Evolutionary conservation across 78 protist genomes (phyloP), one percentile per base, ranked within the genome.

Genomic region (Anaeramoeba flamelloides): DNA sequence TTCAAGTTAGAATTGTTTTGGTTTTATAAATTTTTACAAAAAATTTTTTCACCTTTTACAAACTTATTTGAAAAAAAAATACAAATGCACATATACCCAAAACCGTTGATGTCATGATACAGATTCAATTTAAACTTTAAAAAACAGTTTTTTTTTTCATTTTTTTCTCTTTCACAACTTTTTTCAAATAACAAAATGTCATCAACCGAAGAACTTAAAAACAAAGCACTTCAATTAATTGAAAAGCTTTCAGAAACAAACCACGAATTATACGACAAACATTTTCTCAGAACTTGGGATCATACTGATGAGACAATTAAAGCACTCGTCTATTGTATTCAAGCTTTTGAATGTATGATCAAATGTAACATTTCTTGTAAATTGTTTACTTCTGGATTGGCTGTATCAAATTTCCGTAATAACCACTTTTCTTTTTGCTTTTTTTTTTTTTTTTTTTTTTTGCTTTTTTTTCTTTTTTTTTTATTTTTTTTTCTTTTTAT

Each of bases 201-300:
- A 26, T 8, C 8, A 53, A 53, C 8, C 8, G 69, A 53, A 26
- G 17, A 53, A 53, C 17, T 53, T 53, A 53, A 26, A 26, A 17
- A 53, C 8, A 53, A 53, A 53, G 69, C 69, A 78, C 32, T 3
- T 2, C 3, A 26, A 37, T 36, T 36, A 2, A 83, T 83, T 38
- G 85, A 83, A 12, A 64, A 83, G 22, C 3, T 83, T 2, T 77
- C 74, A 75, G 37, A 76, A 34, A 30, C 79, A n/a, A 40, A 85
- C 74, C 77, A 75, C 26, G 4, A 77, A 31, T 3, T 85, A 1
- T 69, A 38, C 26, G 82, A 34, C 17, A 53, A 8, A 2, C 75
- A 79, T 32, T 82, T 75, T 75, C 80, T 86, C 3, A 40, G 88
- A 1, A 86, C 88, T 22, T 86, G 88, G 88, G 88, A 86, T 81